Evolutionary conservation across 1,139 yeast genomes (phyloP).

Genomic region (Geotrichum fermentans): DNA sequence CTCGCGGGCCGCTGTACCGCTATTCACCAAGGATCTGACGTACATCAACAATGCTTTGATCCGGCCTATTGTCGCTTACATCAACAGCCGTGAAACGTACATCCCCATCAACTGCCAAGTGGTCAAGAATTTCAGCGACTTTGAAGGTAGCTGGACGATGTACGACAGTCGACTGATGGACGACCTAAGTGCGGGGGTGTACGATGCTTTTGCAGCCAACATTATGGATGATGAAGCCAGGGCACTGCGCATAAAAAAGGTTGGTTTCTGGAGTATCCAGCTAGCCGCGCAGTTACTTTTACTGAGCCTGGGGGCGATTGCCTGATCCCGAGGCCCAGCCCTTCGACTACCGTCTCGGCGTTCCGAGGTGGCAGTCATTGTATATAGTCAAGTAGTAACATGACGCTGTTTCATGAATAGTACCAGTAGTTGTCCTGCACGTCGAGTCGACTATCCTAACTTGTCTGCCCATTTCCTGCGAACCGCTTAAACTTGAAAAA

Average conservation of each 20-base stretch:
- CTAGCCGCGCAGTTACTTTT: constrained; percentile 72
- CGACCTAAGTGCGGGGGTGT: constrained; percentile 83
- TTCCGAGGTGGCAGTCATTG: no score
- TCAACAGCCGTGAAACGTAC: constrained; percentile 81
- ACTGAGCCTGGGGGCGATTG: constrained; percentile 69
- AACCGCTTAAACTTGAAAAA: no score
- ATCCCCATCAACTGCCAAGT: constrained; percentile 84
- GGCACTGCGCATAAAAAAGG: constrained; percentile 65
- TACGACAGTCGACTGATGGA: constrained; percentile 90
- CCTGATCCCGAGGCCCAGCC: no score
- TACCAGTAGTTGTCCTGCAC: no score
- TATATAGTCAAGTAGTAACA: no score
- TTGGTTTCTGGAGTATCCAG: constrained; percentile 92
- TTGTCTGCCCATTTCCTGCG: no score
- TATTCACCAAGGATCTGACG: constrained; percentile 76
- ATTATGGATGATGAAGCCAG: constrained; percentile 83
- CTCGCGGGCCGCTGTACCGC: constrained; percentile 83
- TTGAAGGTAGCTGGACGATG: constrained; percentile 94
- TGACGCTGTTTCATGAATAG: no score
- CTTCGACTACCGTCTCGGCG: no score
- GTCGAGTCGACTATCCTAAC: no score
- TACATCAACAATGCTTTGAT: constrained; percentile 87
- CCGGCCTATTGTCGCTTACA: constrained; percentile 91
- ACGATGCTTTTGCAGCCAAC: constrained; percentile 82
- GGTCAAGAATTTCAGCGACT: constrained; percentile 73